Percentiles rank a stretch among this genome's conserved stretches.
Evolutionary conservation across 192 early-diverging fungal genomes (phyloP).

Genomic region (Phlyctochytrium bullatum): DNA sequence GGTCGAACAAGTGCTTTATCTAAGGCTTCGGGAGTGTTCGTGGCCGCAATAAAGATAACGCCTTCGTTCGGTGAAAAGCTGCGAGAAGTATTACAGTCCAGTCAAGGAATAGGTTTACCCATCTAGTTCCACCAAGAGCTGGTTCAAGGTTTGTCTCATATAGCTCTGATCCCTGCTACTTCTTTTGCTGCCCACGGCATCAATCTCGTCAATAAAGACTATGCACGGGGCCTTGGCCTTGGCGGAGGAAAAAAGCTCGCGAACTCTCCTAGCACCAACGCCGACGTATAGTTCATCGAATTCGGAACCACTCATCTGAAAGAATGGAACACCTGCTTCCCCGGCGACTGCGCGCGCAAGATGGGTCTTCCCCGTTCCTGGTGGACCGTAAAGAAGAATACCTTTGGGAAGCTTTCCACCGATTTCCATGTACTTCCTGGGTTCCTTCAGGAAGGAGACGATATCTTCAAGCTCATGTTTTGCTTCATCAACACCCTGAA

Average conservation of each 20-base stretch:
- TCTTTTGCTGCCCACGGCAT: constrained; percentile 94
- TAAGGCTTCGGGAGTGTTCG: constrained; percentile 95
- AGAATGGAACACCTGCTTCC: constrained; percentile 97
- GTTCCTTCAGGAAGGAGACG: constrained; percentile 92
- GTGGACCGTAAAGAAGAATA: constrained; percentile 68
- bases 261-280: constrained; percentile 83
- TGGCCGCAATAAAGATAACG: constrained; percentile 98
- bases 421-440: constrained; percentile 84
- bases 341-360: constrained; percentile 95
- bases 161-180: constrained; percentile 91
- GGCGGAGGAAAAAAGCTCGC: constrained; percentile 77
- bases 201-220: constrained; percentile 99
- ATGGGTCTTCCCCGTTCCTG: constrained; percentile 97
- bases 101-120: constrained; percentile 46
- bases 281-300: constrained; percentile 99
- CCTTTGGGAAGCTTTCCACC: constrained; percentile 93
- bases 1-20: constrained; percentile 97
- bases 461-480: constrained; percentile 97
- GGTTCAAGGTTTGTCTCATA: constrained; percentile 98
- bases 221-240: constrained; percentile 54
- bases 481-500: constrained; percentile 97
- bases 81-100: background rate
- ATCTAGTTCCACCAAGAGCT: constrained; percentile 97
- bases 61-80: constrained; percentile 90
- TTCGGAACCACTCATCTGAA: constrained; percentile 97